These are phyloP conservation scores for thale cress (Arabidopsis thaliana) DNA, from an alignment of 345 rosid species.

Conservation along the genomic window DNA sequence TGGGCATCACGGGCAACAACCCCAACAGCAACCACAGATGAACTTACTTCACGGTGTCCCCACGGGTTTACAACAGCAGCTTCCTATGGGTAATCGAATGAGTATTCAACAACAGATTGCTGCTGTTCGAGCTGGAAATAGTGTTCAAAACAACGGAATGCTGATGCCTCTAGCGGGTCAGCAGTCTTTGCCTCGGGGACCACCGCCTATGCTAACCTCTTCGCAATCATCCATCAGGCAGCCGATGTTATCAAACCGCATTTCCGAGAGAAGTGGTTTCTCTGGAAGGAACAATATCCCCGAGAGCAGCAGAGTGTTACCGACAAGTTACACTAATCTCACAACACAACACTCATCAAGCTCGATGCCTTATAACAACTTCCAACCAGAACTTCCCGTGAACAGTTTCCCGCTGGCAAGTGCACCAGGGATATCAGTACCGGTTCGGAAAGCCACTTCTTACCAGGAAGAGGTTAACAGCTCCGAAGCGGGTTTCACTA, in stretches of 20 bases:
- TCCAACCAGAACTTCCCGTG: conserved; percentile 53
- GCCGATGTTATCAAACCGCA: conserved; percentile 57
- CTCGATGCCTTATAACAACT: conserved; percentile 46
- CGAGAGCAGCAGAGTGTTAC: conserved; percentile 64
- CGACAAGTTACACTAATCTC: conserved; percentile 47
- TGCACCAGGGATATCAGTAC: conserved; percentile 60
- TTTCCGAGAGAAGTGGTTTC: conserved; percentile 47
- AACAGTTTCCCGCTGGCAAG: conserved; percentile 67
- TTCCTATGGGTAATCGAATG: conserved; percentile 45
- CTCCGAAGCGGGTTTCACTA: conserved; percentile 49
- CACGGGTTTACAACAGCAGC: conserved; percentile 63
- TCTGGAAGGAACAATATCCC: conserved; percentile 55
- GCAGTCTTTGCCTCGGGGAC: conserved; percentile 41
- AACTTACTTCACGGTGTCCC: conserved; percentile 82
- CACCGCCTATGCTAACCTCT: conserved; percentile 13
- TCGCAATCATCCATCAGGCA: conserved; percentile 59
- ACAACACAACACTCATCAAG: conserved; percentile 38
- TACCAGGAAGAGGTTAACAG: conserved; percentile 65
- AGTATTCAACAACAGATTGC: conserved; percentile 51
- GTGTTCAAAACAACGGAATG: conserved; percentile 49
- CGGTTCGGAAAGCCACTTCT: conserved; percentile 42
- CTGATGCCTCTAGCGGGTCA: conserved; percentile 60
- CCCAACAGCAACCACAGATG: conserved; percentile 46
- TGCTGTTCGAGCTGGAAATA: conserved; percentile 48
- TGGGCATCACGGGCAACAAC: conserved; percentile 53